Base-by-base conservation (phyloP, 1,284 basidiomycete species). In the Cryptococcus maquisensis region DNA sequence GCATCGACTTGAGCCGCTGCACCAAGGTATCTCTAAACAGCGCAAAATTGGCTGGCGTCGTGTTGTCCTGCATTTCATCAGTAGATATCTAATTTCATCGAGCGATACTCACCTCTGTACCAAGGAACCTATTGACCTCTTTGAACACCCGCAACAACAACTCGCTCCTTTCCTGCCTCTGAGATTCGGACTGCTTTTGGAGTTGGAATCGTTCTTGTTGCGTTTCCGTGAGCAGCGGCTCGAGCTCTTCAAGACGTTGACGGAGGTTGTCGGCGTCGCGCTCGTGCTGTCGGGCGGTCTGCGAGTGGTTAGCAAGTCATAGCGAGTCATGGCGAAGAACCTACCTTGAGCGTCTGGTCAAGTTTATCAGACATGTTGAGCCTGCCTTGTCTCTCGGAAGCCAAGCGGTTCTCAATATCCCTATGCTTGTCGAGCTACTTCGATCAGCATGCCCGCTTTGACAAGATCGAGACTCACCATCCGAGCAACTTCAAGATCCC, bases 71-170 rank as follows among this genome's bases (percentile, higher is more conserved):
- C 8, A 23, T 23, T 21, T 32, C 18, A 23, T 35, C 24, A 24
- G 15, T 15, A 39, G 13, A 15, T 2, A 39, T 13, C 13, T 37
- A 3, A 18, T 26, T 21, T 36, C 20, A 32, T 18, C 15, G 15
- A 26, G 20, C 21, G 23, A 2, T 32, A 80, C 88, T 65, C 64
- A 92, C 90, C 47, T 93, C 90, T 13, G 88, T 85, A 2, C 90
- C 92, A 8, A 96, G 79, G 63, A 97, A 90, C 79, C 89, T 90
- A 69, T 96, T 93, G 80, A 97, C 84, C 69, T 94, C 93, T 74
- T 95, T 90, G 75, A 93, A 96, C 32, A 97, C 90, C 15, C 88
- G 91, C 58, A 96, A 79, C 46, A 98, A 77, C 24, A 98, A 80
- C 21, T 90, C 93, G 72, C 94, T 95, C 55, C 92, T 81, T 77